These are phyloP conservation scores for Lactarius hatsudake DNA, from an alignment of 768 basidiomycete genomes.

Conservation along the genomic window DNA sequence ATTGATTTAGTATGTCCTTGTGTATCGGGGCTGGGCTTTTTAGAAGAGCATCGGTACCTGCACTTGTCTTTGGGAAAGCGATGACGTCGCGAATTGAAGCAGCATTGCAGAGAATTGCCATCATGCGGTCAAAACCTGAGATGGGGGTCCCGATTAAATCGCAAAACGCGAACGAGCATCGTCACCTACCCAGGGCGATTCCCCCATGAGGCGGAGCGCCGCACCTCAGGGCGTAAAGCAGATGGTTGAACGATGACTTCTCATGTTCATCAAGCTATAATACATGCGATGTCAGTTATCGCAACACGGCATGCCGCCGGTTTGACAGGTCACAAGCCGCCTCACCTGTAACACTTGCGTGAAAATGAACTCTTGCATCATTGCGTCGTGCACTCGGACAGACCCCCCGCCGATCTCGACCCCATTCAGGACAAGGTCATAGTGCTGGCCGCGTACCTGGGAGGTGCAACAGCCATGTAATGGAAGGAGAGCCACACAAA, in stretches of 20 bases:
- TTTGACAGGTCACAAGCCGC: background rate
- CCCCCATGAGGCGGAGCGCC: conserved; percentile 97
- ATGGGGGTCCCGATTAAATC: background rate
- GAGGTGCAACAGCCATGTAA: background rate
- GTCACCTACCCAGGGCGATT: conserved; percentile 75
- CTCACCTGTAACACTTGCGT: conserved; percentile 68
- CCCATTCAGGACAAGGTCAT: conserved; percentile 92
- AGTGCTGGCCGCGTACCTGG: conserved; percentile 92
- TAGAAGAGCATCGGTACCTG: conserved; percentile 84
- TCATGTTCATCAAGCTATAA: conserved; percentile 70
- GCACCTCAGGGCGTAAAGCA: conserved; percentile 80
- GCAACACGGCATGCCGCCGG: background rate
- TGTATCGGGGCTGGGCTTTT: conserved; percentile 72
- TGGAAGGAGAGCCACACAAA: conserved; percentile 10
- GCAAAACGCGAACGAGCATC: background rate
- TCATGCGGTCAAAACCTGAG: conserved; percentile 87
- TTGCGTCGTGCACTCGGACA: conserved; percentile 86
- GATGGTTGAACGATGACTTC: conserved; percentile 73
- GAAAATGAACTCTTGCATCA: conserved; percentile 85
- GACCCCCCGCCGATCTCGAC: conserved; percentile 93
- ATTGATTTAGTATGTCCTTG: conserved; percentile 55
- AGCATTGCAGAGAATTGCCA: conserved; percentile 86
- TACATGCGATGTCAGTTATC: background rate
- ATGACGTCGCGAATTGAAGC: conserved; percentile 93
- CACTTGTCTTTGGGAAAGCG: conserved; percentile 90